phyloP scores from a whole-genome alignment of 345 rosid genomes.

The Citropsis articulata region DNA sequence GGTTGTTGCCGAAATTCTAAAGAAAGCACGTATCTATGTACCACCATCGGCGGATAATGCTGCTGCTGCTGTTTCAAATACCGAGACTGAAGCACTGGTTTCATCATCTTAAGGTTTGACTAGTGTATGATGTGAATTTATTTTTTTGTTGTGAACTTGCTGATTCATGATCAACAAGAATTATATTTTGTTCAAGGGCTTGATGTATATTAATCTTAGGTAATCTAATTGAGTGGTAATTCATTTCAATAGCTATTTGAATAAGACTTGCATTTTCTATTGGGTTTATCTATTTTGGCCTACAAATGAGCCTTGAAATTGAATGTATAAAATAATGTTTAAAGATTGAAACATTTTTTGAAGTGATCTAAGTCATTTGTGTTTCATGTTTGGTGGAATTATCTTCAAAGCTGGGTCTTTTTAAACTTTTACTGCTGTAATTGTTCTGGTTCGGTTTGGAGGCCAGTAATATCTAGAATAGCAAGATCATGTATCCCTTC shows the following conservation, averaged over 20 bases:
- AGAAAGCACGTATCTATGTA: slow-evolving; percentile 71
- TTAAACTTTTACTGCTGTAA: background rate
- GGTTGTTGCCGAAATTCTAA: slow-evolving; percentile 86
- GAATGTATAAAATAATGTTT: too few species aligned
- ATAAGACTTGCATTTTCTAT: background rate
- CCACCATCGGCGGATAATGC: slow-evolving; percentile 34
- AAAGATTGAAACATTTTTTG: background rate
- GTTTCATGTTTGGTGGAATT: background rate
- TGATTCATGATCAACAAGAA: background rate
- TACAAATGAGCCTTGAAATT: too few species aligned
- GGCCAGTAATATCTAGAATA: too few species aligned
- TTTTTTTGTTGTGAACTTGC: too few species aligned
- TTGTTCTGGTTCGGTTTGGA: background rate
- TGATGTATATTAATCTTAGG: background rate
- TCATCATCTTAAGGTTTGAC: slow-evolving; percentile 36
- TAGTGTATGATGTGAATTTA: background rate
- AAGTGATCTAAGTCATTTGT: background rate
- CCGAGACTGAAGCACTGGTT: slow-evolving; percentile 11
- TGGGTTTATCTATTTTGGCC: too few species aligned
- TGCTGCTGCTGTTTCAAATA: slow-evolving; percentile 15
- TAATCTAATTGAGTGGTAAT: background rate
- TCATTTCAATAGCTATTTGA: too few species aligned
- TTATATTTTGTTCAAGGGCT: background rate
- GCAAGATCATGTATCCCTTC: background rate
- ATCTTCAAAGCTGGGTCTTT: too few species aligned